phyloP scores from a whole-genome alignment of 2,329 filamentous ascomycete genomes.

The Pseudocercospora pini-densiflorae region DNA sequence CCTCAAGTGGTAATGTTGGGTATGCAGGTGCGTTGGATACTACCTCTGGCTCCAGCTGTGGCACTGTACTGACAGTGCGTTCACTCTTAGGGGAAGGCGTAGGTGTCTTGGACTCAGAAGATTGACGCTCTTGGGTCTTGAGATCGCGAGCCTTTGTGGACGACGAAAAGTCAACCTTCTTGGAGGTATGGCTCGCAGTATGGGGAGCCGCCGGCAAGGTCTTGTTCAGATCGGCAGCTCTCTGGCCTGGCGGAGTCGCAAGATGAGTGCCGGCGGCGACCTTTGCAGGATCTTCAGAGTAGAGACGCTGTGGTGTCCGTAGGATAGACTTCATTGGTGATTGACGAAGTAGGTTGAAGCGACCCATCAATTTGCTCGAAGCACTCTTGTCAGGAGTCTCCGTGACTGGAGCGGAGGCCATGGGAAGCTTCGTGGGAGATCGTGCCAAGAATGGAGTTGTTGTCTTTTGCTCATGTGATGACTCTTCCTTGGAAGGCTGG shows the following conservation, averaged over 20 bases:
- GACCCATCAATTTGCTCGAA: conserved; percentile 45
- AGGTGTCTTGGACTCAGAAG: conserved; percentile 34
- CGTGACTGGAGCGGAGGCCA: conserved; percentile 9
- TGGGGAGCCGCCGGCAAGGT: conserved; percentile 44
- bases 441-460: conserved; percentile 39
- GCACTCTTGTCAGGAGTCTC: conserved; percentile 37
- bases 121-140: conserved; percentile 30
- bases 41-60: conserved; percentile 12
- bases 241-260: conserved; percentile 45
- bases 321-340: conserved; percentile 66
- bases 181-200: conserved; percentile 60
- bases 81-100: conserved; percentile 34
- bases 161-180: conserved; percentile 81
- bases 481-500: conserved; percentile 27
- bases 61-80: conserved; percentile 7
- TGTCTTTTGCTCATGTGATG: conserved; percentile 21
- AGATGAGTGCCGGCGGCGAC: conserved; percentile 65
- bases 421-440: conserved; percentile 38
- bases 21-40: conserved; percentile 6
- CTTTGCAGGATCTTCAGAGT: conserved; percentile 62
- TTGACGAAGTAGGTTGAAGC: conserved; percentile 55
- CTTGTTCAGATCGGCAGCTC: conserved; percentile 24
- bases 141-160: conserved; percentile 50
- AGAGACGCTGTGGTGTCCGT: conserved; percentile 62
- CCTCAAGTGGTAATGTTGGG: conserved; percentile 25